A percentile compares a stretch with the other conserved stretches of the same genome.
Evolutionary conservation across 257 asterid species (phyloP).

Genomic region (Scutellaria baicalensis): DNA sequence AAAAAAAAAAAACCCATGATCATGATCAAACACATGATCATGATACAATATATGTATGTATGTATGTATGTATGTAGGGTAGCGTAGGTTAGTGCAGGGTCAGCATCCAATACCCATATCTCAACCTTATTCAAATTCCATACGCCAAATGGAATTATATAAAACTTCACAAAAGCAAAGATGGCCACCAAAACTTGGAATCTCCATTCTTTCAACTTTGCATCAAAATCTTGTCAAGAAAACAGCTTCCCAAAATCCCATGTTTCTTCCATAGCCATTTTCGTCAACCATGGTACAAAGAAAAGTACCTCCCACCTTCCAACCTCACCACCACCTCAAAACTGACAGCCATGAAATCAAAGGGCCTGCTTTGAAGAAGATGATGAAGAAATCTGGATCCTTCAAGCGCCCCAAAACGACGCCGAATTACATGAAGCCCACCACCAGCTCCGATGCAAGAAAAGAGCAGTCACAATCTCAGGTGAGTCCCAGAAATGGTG

Average conservation of each 20-base stretch:
- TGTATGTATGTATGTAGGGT: slow-evolving; percentile 11
- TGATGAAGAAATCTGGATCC: slow-evolving; percentile 70
- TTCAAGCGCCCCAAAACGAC: slow-evolving; percentile 23
- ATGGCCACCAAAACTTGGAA: slow-evolving; percentile 30
- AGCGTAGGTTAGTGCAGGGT: slow-evolving; percentile 30
- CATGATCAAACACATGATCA: too few species aligned
- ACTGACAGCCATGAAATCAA: slow-evolving; percentile 41
- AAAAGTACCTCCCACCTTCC: slow-evolving; percentile 34
- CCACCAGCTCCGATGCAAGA: slow-evolving; percentile 75
- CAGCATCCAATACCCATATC: slow-evolving; percentile 40
- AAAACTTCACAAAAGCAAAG: neutral
- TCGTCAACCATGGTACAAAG: slow-evolving; percentile 70
- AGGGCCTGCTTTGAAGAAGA: slow-evolving; percentile 50
- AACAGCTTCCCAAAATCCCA: slow-evolving; percentile 14
- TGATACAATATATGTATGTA: neutral
- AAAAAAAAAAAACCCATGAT: too few species aligned
- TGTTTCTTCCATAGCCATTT: slow-evolving; percentile 24
- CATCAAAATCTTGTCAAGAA: neutral
- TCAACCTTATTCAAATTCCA: slow-evolving; percentile 33
- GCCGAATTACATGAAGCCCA: slow-evolving; percentile 88
- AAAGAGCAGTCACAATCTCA: slow-evolving; percentile 36
- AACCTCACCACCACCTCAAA: slow-evolving; percentile 24
- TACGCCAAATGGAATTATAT: slow-evolving; percentile 1
- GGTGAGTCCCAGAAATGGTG: slow-evolving; percentile 23
- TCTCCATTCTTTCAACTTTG: slow-evolving; percentile 22